A percentile compares a stretch with the other conserved stretches of the same genome.
These are phyloP conservation scores for Chlorophyllum brunneum DNA, from an alignment of 768 basidiomycete species.

Conservation along the genomic window DNA sequence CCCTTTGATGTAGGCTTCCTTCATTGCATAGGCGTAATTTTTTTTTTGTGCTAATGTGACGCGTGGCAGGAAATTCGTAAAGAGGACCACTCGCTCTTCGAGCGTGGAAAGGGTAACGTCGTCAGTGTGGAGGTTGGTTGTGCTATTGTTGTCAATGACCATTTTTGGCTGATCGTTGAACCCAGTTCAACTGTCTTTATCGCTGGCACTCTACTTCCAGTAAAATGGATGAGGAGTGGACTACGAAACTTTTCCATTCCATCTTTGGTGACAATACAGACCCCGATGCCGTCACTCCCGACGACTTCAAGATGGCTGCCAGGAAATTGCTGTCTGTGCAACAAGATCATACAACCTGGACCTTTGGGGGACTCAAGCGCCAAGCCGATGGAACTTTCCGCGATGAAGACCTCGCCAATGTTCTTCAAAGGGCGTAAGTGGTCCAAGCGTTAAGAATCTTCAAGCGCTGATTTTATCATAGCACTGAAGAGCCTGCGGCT, in stretches of 20 bases:
- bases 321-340: constrained; percentile 33
- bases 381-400: constrained; percentile 58
- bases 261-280: constrained; percentile 52
- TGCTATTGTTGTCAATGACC: not conserved
- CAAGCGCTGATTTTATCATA: constrained; percentile 20
- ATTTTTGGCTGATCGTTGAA: constrained; percentile 1
- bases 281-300: constrained; percentile 35
- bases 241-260: constrained; percentile 39
- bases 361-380: constrained; percentile 57
- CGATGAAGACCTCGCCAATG: constrained; percentile 64
- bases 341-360: constrained; percentile 57
- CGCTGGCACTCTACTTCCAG: constrained; percentile 84
- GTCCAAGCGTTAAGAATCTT: not conserved
- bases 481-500: constrained; percentile 68
- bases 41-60: not conserved
- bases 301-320: constrained; percentile 51
- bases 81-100: constrained; percentile 60
- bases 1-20: constrained; percentile 57
- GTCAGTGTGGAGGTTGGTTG: constrained; percentile 72
- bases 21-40: not conserved
- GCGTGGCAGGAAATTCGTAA: constrained; percentile 75
- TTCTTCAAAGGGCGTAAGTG: constrained; percentile 66
- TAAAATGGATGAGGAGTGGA: constrained; percentile 68
- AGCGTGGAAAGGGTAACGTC: constrained; percentile 77
- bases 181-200: constrained; percentile 80